Evolutionary conservation across 305 asterid genomes (phyloP).

Genomic region (Salvia sclarea): DNA sequence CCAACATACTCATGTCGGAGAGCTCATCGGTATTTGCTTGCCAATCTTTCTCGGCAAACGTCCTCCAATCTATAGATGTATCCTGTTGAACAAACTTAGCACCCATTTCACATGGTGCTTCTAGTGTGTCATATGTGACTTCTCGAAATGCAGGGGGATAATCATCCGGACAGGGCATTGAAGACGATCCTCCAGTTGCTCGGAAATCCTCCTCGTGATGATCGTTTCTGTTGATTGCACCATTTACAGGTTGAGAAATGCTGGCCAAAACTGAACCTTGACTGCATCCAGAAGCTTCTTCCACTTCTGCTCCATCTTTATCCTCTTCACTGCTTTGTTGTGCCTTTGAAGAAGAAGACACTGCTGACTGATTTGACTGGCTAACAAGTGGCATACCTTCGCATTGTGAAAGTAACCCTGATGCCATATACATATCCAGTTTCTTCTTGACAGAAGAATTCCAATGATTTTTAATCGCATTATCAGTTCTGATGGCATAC

Average conservation of each 20-base stretch:
- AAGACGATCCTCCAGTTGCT: slow-evolving; percentile 43
- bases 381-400: slow-evolving; percentile 58
- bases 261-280: slow-evolving; percentile 57
- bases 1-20: slow-evolving; percentile 54
- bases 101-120: slow-evolving; percentile 44
- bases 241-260: slow-evolving; percentile 48
- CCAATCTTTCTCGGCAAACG: slow-evolving; percentile 63
- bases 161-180: slow-evolving; percentile 48
- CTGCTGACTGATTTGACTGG: slow-evolving; percentile 51
- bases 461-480: slow-evolving; percentile 97
- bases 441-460: slow-evolving; percentile 97
- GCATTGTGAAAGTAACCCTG: slow-evolving; percentile 80
- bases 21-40: slow-evolving; percentile 53
- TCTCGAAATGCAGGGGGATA: slow-evolving; percentile 46
- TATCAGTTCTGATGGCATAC: slow-evolving; percentile 57
- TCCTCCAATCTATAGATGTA: slow-evolving; percentile 54
- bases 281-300: slow-evolving; percentile 82
- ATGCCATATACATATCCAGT: slow-evolving; percentile 80
- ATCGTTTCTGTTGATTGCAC: slow-evolving; percentile 33
- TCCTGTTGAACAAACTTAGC: slow-evolving; percentile 49
- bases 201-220: slow-evolving; percentile 41
- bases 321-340: slow-evolving; percentile 75
- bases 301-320: slow-evolving; percentile 56
- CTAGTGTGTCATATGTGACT: slow-evolving; percentile 40
- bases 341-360: slow-evolving; percentile 63